phyloP scores from a whole-genome alignment of 495 filamentous ascomycete species.

The Margaritispora aquatica region DNA sequence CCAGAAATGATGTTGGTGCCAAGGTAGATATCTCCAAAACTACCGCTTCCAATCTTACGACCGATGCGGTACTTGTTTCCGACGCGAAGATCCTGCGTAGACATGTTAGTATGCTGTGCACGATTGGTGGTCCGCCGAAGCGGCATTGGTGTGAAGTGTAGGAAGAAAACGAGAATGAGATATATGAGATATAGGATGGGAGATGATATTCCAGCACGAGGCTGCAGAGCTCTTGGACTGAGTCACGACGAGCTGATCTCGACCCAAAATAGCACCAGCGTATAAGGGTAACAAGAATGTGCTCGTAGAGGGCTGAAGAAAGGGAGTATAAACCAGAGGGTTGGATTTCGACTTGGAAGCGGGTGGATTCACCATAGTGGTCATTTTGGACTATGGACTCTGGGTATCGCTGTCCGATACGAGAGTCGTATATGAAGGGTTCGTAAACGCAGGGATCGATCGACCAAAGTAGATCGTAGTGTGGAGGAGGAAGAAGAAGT shows the following conservation, averaged over 20 bases:
- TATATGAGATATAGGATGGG: constrained; percentile 2
- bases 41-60: constrained; percentile 97
- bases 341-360: constrained; percentile 27
- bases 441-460: constrained; percentile 3
- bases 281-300: constrained; percentile 20
- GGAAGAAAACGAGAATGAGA: neutral
- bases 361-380: constrained; percentile 44
- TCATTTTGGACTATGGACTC: constrained; percentile 35
- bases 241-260: constrained; percentile 3
- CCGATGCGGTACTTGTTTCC: constrained; percentile 99
- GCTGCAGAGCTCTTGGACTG: constrained; percentile 12
- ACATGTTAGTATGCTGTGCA: constrained; percentile 28
- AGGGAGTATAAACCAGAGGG: constrained; percentile 33
- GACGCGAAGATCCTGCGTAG: constrained; percentile 88
- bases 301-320: constrained; percentile 25
- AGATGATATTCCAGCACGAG: constrained; percentile 12
- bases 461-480: neutral
- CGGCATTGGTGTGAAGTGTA: neutral
- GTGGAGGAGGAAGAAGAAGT: constrained; percentile 11
- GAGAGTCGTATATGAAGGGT: constrained; percentile 17
- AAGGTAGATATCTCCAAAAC: constrained; percentile 98
- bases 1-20: constrained; percentile 99
- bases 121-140: neutral
- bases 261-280: constrained; percentile 12
- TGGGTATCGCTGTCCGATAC: constrained; percentile 27